phyloP scores from a whole-genome alignment of 768 basidiomycete species.

The Phylloporus sp. region DNA sequence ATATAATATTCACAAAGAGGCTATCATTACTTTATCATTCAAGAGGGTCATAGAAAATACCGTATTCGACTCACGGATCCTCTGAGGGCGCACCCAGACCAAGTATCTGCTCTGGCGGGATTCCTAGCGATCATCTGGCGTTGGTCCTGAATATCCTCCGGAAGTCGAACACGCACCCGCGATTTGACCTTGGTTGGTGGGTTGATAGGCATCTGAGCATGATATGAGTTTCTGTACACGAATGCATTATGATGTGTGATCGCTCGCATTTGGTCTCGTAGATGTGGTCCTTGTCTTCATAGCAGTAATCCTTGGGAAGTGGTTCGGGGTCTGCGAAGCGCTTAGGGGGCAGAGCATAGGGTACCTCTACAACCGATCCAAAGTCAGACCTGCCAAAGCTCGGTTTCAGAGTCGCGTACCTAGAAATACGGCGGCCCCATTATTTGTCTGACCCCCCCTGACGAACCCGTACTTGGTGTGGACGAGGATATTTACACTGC shows the following conservation, averaged over 20 bases:
- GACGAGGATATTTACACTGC: slow-evolving; percentile 41
- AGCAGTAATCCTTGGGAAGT: slow-evolving; percentile 51
- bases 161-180: slow-evolving; percentile 32
- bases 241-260: background rate
- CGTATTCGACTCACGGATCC: slow-evolving; percentile 46
- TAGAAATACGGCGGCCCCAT: slow-evolving; percentile 61
- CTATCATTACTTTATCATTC: slow-evolving; percentile 29
- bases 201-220: slow-evolving; percentile 54
- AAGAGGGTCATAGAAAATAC: background rate
- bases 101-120: slow-evolving; percentile 53
- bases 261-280: slow-evolving; percentile 53
- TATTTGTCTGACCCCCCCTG: slow-evolving; percentile 55
- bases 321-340: slow-evolving; percentile 63
- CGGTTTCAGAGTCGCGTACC: slow-evolving; percentile 35
- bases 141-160: background rate
- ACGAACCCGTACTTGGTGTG: slow-evolving; percentile 55
- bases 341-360: slow-evolving; percentile 62
- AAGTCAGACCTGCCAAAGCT: background rate
- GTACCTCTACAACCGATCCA: slow-evolving; percentile 50
- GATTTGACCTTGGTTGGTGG: slow-evolving; percentile 61
- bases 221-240: background rate
- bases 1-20: slow-evolving; percentile 61
- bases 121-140: slow-evolving; percentile 30
- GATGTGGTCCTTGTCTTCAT: slow-evolving; percentile 59
- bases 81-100: slow-evolving; percentile 67